Percentiles rank a stretch among this genome's conserved stretches.
Evolutionary conservation across 1,284 basidiomycete genomes (phyloP).

Genomic region (Pterulicium gracile): DNA sequence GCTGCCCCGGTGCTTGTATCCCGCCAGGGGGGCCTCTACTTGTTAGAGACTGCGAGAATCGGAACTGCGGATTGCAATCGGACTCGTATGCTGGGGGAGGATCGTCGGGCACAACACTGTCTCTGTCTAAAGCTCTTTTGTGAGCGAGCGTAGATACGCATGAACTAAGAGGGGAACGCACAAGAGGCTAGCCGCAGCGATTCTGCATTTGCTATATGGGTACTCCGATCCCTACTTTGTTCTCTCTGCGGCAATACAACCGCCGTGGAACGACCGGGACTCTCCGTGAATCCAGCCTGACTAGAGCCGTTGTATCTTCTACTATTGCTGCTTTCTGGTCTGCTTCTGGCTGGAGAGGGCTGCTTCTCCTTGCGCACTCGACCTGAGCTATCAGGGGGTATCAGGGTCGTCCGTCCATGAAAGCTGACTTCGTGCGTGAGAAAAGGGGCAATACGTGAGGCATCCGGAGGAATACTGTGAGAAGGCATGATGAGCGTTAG

Average conservation of each 20-base stretch:
- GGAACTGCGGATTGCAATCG: neutral
- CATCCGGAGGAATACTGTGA: constrained; percentile 29
- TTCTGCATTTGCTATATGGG: neutral
- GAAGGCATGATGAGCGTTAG: constrained; percentile 28
- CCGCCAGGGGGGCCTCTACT: no score
- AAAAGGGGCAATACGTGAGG: constrained; percentile 45
- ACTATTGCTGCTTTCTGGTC: neutral
- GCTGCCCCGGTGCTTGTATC: no score
- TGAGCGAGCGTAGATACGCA: neutral
- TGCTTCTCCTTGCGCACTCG: constrained; percentile 38
- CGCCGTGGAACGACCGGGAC: neutral
- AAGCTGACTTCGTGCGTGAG: constrained; percentile 43
- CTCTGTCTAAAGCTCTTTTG: neutral
- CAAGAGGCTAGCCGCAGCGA: neutral
- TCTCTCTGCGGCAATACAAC: neutral
- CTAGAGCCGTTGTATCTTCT: neutral
- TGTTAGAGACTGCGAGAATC: neutral
- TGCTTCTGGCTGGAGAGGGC: neutral
- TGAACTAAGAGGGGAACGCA: neutral
- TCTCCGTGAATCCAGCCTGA: neutral
- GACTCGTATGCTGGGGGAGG: constrained; percentile 1
- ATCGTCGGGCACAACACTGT: neutral
- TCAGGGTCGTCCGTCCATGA: constrained; percentile 39
- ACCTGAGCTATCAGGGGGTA: constrained; percentile 41
- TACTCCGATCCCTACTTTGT: neutral